A percentile compares a stretch with the other conserved stretches of the same genome.
phyloP scores from a whole-genome alignment of 2,329 filamentous ascomycete species.

The Xylaria sp. region DNA sequence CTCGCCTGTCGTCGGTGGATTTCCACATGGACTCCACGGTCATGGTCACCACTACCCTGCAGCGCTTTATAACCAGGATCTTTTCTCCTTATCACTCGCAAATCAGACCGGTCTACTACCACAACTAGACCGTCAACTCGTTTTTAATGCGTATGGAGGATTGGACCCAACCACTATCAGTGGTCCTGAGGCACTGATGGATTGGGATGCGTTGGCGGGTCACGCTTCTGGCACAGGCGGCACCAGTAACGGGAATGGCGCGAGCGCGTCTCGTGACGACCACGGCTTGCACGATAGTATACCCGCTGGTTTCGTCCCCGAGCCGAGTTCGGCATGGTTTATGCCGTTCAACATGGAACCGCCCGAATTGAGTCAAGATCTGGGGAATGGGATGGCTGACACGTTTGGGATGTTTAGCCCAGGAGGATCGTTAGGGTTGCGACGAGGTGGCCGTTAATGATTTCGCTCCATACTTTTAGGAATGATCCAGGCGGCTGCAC shows the following conservation, averaged over 20 bases:
- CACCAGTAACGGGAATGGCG: slow-evolving; percentile 48
- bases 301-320: slow-evolving; percentile 48
- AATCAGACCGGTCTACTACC: slow-evolving; percentile 68
- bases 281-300: slow-evolving; percentile 45
- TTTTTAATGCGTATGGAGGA: slow-evolving; percentile 76
- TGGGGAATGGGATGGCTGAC: slow-evolving; percentile 59
- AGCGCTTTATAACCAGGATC: slow-evolving; percentile 62
- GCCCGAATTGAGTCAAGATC: slow-evolving; percentile 67
- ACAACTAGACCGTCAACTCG: slow-evolving; percentile 79
- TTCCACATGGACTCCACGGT: slow-evolving; percentile 43
- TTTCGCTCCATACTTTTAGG: not conserved
- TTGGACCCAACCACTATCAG: slow-evolving; percentile 58
- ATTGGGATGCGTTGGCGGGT: slow-evolving; percentile 59
- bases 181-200: slow-evolving; percentile 55
- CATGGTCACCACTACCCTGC: slow-evolving; percentile 50
- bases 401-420: slow-evolving; percentile 63
- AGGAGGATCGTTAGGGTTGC: slow-evolving; percentile 42
- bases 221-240: slow-evolving; percentile 47
- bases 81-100: slow-evolving; percentile 64
- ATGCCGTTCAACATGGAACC: slow-evolving; percentile 93
- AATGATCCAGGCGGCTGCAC: not conserved
- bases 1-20: slow-evolving; percentile 56
- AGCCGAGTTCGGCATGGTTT: slow-evolving; percentile 81
- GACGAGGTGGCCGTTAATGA: slow-evolving; percentile 45
- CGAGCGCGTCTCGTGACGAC: slow-evolving; percentile 47